Base-by-base conservation (phyloP, 1,284 basidiomycete species). In the Inonotus obliquus region DNA sequence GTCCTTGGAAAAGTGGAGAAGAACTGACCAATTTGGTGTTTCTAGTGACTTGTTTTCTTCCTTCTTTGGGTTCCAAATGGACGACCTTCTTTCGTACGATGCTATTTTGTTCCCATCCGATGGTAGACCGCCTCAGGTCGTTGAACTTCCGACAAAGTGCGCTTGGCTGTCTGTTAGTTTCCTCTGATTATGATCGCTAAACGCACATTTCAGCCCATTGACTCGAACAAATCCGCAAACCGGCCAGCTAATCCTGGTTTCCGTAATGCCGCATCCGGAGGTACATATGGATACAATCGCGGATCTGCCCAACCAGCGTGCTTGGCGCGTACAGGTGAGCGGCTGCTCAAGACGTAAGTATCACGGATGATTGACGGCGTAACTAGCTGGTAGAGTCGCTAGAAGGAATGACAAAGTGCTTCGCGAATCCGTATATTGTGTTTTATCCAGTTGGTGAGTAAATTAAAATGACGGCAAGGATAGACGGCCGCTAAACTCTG, bases 271-370 rank as follows among this genome's bases (percentile, higher is more conserved):
- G 1, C 89, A 91, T 72, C 89, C 90, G 9, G 87, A 91, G 71
- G 81, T 89, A 39, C 83, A 87, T 69, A 92, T 92, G 89, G 88
- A 92, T 72, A 89, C 87, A 73, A 86, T 91, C 67, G 87, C 87
- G 66, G 87, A 91, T 72, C 79, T 81, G 60, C 76, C 83, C 58
- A 85, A 85, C 41, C 75, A 82, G 41, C 78, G 84, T 62, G 81
- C 85, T 13, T 91, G 89, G 89, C 80, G 81, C 69, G 88, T 82
- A 70, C 82, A 87, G 75, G 88, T 89, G 67, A 68, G 79, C 21
- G 25, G 32, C 9, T 32, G 9, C 32, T 32, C 32, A 9, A 4
- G 32, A 13, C 45, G 73, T 39, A 11, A 51, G 66, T 25, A 14
- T 56, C 39, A 52, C 4, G 25, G 17, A 44, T 27, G 10, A 45